phyloP scores from a whole-genome alignment of 495 filamentous ascomycete genomes.

The Neurospora sp. region DNA sequence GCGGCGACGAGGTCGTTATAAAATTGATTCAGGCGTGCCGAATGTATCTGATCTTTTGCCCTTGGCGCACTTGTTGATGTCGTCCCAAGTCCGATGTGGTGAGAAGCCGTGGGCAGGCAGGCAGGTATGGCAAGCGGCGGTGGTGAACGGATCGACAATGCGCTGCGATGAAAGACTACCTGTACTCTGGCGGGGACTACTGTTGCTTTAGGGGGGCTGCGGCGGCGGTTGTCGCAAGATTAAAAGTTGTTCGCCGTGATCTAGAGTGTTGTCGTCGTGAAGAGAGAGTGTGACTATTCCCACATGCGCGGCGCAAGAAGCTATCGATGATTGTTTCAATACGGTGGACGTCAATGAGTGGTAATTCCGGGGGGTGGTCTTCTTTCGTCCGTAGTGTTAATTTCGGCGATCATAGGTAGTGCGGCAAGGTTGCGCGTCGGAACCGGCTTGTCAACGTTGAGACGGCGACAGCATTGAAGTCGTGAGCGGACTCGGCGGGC shows the following conservation, averaged over 20 bases:
- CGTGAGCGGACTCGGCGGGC: not conserved
- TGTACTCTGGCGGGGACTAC: not conserved
- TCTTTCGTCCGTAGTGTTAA: not conserved
- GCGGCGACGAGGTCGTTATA: not conserved
- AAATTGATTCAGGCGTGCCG: not conserved
- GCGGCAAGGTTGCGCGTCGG: not conserved
- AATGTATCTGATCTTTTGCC: not conserved
- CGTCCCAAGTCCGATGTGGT: not conserved
- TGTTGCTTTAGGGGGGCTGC: not conserved
- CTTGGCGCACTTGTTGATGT: not conserved
- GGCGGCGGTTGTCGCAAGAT: not conserved
- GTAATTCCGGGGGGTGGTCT: not conserved
- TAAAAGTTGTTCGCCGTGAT: not conserved
- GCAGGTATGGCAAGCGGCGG: not conserved
- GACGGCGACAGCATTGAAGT: not conserved
- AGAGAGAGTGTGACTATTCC: not conserved
- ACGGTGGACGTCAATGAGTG: not conserved
- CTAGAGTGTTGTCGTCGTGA: not conserved
- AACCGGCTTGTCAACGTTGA: not conserved
- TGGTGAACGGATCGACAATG: constrained; percentile 1
- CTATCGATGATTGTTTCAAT: not conserved
- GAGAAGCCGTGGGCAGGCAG: not conserved
- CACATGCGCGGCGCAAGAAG: not conserved
- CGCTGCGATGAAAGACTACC: not conserved
- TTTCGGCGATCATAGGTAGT: not conserved